These are phyloP conservation scores for Diphasiastrum complanatum DNA, from an alignment of 83 land plant genomes.

Conservation along the genomic window DNA sequence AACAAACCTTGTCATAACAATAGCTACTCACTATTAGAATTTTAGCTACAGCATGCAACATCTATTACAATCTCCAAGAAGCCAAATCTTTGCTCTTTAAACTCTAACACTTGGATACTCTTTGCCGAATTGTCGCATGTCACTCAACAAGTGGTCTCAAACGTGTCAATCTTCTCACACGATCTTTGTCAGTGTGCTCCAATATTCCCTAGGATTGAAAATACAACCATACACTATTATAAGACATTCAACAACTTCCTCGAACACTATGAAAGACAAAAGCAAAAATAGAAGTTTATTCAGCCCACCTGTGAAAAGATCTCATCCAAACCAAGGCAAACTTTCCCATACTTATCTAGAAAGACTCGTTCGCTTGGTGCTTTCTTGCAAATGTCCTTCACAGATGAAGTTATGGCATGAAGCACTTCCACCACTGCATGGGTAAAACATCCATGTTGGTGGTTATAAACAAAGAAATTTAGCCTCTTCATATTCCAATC, in stretches of 20 bases:
- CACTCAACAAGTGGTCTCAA: conserved; percentile 61
- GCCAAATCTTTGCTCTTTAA: no score
- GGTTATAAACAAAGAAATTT: no score
- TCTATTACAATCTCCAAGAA: no score
- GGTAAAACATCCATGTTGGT: no score
- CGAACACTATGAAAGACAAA: neutral
- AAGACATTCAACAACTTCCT: neutral
- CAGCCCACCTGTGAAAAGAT: conserved; percentile 67
- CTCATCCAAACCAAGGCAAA: conserved; percentile 90
- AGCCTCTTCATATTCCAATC: no score
- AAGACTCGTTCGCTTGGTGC: conserved; percentile 85
- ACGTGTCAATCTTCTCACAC: conserved; percentile 57
- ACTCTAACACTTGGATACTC: no score
- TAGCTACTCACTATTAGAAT: no score
- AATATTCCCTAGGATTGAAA: conserved; percentile 44
- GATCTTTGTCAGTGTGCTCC: conserved; percentile 84
- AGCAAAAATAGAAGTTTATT: neutral
- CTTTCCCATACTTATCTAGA: conserved; percentile 89
- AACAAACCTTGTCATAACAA: no score
- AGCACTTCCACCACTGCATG: conserved; percentile 77
- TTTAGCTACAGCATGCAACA: no score
- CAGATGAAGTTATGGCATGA: conserved; percentile 69
- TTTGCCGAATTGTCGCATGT: no score
- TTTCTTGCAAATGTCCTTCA: conserved; percentile 88
- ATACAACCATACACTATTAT: conserved; percentile 4